These are phyloP conservation scores for Cordyceps farinosa DNA, from an alignment of 2,329 filamentous ascomycete genomes.

Conservation along the genomic window DNA sequence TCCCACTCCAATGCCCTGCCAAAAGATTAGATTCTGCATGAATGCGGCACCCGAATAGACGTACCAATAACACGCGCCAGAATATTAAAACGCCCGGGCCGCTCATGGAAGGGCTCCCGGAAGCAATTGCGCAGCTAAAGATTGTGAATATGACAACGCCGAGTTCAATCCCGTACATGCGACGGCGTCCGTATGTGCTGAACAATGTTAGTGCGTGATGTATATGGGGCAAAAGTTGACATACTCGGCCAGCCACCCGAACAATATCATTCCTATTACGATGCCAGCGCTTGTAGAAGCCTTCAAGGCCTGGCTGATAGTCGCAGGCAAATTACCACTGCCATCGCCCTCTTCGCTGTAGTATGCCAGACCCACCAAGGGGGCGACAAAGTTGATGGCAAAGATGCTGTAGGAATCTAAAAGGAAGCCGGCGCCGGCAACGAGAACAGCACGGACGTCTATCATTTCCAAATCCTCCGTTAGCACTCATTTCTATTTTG, in stretches of 20 bases:
- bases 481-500: not conserved
- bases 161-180: conserved; percentile 78
- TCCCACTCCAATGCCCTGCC: conserved; percentile 66
- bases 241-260: conserved; percentile 71
- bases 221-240: conserved; percentile 18
- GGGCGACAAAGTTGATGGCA: conserved; percentile 70
- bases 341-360: conserved; percentile 53
- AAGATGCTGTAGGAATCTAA: conserved; percentile 81
- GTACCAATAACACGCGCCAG: conserved; percentile 70
- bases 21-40: not conserved
- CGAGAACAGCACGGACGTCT: conserved; percentile 67
- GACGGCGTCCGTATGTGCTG: conserved; percentile 65
- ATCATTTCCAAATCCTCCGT: not conserved
- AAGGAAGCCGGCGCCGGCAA: conserved; percentile 80
- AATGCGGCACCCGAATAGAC: conserved; percentile 9
- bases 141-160: conserved; percentile 70
- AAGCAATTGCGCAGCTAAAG: conserved; percentile 61
- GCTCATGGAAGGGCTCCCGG: conserved; percentile 57
- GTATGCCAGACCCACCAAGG: conserved; percentile 72
- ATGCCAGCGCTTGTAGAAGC: conserved; percentile 78
- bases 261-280: conserved; percentile 71
- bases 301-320: conserved; percentile 71
- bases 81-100: conserved; percentile 63
- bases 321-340: conserved; percentile 57
- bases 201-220: not conserved